A percentile compares a stretch with the other conserved stretches of the same genome.
These are phyloP conservation scores for Solanum neorickii DNA, from an alignment of 257 asterid genomes.

Conservation along the genomic window DNA sequence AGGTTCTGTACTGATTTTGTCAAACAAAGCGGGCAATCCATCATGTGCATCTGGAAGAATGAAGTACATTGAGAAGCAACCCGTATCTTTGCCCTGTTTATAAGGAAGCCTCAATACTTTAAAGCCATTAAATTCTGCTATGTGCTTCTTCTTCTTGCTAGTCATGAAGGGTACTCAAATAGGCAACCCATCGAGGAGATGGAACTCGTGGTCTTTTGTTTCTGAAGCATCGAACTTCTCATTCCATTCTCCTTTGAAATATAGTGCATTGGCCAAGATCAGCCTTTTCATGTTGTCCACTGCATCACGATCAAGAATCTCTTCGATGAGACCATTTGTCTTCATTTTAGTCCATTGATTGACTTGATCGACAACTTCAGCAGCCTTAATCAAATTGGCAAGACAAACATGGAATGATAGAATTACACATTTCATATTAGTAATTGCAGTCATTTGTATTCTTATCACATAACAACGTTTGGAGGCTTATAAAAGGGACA, in stretches of 20 bases:
- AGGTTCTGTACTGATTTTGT: constrained; percentile 6
- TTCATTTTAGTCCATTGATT: constrained; percentile 17
- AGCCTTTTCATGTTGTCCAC: constrained; percentile 6
- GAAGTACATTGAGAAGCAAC: constrained; percentile 17
- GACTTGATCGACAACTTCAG: constrained; percentile 14
- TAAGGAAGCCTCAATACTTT: neutral
- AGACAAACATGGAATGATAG: constrained; percentile 2
- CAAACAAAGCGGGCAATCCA: constrained; percentile 13
- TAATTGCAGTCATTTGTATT: no score
- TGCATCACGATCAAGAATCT: constrained; percentile 11
- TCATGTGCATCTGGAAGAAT: constrained; percentile 18
- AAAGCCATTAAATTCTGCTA: neutral
- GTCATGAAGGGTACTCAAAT: neutral
- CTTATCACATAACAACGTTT: neutral
- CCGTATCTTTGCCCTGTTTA: neutral
- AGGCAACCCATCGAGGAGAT: constrained; percentile 8
- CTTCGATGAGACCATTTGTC: constrained; percentile 15
- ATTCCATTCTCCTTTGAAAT: constrained; percentile 18
- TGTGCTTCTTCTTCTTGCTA: constrained; percentile 5
- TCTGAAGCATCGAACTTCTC: constrained; percentile 13
- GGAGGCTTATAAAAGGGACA: neutral
- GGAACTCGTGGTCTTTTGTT: constrained; percentile 8
- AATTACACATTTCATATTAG: neutral
- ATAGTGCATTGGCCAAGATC: constrained; percentile 18
- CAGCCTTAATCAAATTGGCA: constrained; percentile 2